phyloP scores from a whole-genome alignment of 2,329 filamentous ascomycete species.

The Diaporthe caulivora region DNA sequence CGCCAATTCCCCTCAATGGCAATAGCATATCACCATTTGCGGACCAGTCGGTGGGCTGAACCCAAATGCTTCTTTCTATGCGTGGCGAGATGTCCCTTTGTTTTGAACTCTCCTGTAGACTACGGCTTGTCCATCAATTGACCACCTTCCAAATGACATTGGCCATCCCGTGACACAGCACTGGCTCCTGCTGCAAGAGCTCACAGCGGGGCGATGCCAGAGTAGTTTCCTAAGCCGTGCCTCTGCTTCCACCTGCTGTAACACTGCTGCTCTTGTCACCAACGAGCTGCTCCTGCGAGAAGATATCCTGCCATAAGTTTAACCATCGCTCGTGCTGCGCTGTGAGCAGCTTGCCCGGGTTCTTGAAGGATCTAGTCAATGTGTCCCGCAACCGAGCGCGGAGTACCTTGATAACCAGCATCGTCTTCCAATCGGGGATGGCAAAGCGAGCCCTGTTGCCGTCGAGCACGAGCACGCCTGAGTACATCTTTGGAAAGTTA shows the following conservation, averaged over 20 bases:
- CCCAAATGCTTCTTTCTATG: conserved; percentile 9
- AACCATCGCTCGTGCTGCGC: conserved; percentile 80
- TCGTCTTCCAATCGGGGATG: conserved; percentile 88
- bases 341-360: conserved; percentile 71
- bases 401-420: conserved; percentile 89
- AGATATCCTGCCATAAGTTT: conserved; percentile 79
- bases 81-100: not conserved
- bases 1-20: not conserved
- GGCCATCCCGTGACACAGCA: conserved; percentile 13
- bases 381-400: conserved; percentile 81
- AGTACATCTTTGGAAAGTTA: conserved; percentile 73
- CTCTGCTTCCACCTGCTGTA: conserved; percentile 11
- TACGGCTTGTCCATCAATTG: conserved; percentile 9
- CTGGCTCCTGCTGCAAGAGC: not conserved
- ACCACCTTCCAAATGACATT: conserved; percentile 36
- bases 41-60: conserved; percentile 1
- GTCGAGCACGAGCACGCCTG: conserved; percentile 88
- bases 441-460: conserved; percentile 88
- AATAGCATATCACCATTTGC: conserved; percentile 12
- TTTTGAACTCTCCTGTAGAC: not conserved
- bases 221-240: conserved; percentile 31
- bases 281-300: conserved; percentile 62
- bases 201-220: conserved; percentile 5
- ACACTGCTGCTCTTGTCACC: conserved; percentile 41
- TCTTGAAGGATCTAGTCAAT: conserved; percentile 77